Base-by-base conservation (phyloP, 1,284 basidiomycete genomes). In the Kalmanozyma brasiliensis region DNA sequence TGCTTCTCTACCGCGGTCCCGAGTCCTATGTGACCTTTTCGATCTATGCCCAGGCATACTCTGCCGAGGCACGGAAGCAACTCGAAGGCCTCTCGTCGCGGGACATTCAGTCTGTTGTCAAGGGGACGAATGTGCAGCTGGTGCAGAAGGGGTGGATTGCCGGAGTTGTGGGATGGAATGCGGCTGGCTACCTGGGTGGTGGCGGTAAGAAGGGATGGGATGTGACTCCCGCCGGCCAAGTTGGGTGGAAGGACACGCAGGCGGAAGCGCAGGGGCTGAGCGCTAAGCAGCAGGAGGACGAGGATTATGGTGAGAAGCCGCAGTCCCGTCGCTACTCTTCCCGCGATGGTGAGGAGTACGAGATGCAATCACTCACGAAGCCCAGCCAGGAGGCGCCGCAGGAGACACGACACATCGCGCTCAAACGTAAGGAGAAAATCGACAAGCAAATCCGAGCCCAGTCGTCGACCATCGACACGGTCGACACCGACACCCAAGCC, bases 101-200 rank as follows among this genome's bases (percentile, higher is more conserved):
- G 13, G 42, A 69, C n/a, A 48, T 56, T 8, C 14, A 35, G 22
- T 38, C 42, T 8, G 37, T 60, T 14, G 55, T 57, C 22, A 55
- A 63, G 46, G 47, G 38, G 2, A 60, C 70, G 32, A 59, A 70
- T 20, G 60, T 77, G 11, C 59, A 62, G 37, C 57, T 77, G 17
- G 66, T 76, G 8, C 69, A 70, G 29, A 68, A 67, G 45, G 75
- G 75, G 5, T 77, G 70, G 70, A 60, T 73, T 22, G 75, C 75
- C 0, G 75, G 75, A 49, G 55, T 61, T 13, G 56, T 76, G 10
- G 73, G 75, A 3, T 77, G 75, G 75, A 62, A 60, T 10, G 52
- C 71, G 6, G 73, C 75, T 1, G 49, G 59, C 0, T 70, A 58
- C 32, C 33, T 77, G 13, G 75, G 75, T 1, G 67, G 61, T 4